Base-by-base conservation (phyloP, 106 monocot genomes). In the Allium cepa region DNA sequence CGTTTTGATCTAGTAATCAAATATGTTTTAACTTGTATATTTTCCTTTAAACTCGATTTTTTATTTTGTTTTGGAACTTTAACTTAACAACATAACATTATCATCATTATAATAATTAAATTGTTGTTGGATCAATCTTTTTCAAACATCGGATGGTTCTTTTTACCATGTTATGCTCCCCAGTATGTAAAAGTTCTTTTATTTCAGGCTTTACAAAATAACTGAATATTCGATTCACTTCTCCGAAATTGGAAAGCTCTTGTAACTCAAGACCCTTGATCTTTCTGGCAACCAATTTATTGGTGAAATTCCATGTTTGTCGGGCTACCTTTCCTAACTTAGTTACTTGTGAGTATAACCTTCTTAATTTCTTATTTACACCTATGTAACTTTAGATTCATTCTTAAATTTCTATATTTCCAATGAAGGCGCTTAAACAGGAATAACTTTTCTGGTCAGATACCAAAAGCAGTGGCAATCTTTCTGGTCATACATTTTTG, bases 401-500 rank as follows among this genome's bases (percentile, higher is more conserved):
- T 17, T 4, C 63, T 14, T 22, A 16, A 17, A 47, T 50, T 57
- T 22, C 56, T 66, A 4, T 49, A 69, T 36, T 56, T 61, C 63
- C 60, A 6, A 26, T 49, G 63, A 45, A 97, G 96, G 85, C 81
- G 88, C 53, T 86, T 97, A 63, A 72, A 84, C 72, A 76, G 72
- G 72, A 97, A 97, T 64, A 97, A 97, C 63, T 79, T 97, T 17
- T 88, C 92, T 59, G 96, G 96, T 11, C 83, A 75, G 62, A 92
- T 97, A 60, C 96, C 96, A 57, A 76, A 65, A 71, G 62, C 82
- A 70, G 86, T 97, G 50, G 88, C 12, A 78, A 82, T 71, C 96
- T 92, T 50, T 17, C 81, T 62, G 83, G 86, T 67, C 88, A 88
- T 79, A 71, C 81, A 62, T 97, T 92, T 22, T 1, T 22, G 22